A percentile compares a stretch with the other conserved stretches of the same genome.
Evolutionary conservation across 1,284 basidiomycete species (phyloP).

Genomic region (Ustilago crameri): DNA sequence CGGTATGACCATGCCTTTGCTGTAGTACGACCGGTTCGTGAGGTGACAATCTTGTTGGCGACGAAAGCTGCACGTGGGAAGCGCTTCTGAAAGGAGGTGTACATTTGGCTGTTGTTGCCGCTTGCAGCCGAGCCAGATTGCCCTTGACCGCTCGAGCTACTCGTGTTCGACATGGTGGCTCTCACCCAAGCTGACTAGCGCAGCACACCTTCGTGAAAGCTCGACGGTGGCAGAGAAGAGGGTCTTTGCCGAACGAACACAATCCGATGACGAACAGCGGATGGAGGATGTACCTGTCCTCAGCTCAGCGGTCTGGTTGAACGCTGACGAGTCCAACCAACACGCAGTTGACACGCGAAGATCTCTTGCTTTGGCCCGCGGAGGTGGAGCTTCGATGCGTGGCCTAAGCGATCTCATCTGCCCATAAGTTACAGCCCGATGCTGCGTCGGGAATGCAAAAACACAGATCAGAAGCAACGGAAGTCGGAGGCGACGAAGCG

Average conservation of each 20-base stretch:
- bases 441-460: conserved; percentile 8
- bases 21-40: conserved; percentile 38
- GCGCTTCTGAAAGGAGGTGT: conserved; percentile 24
- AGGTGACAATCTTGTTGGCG: conserved; percentile 37
- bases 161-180: conserved; percentile 16
- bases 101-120: conserved; percentile 2
- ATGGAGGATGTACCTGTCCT: background rate
- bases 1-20: conserved; percentile 48
- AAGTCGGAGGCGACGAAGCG: conserved; percentile 6
- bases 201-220: background rate
- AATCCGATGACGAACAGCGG: too few relatives aligned
- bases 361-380: conserved; percentile 7
- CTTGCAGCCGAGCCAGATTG: conserved; percentile 1
- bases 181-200: background rate
- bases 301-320: conserved; percentile 11
- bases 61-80: conserved; percentile 42
- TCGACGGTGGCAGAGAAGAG: background rate
- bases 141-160: conserved; percentile 12
- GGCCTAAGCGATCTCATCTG: background rate
- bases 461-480: background rate
- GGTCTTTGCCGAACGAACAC: background rate
- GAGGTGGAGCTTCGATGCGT: conserved; percentile 8
- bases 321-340: conserved; percentile 29
- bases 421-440: background rate
- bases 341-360: background rate